Conservation (phyloP, 148 eudicot genomes). For the Mesembryanthemum crystallinum region DNA sequence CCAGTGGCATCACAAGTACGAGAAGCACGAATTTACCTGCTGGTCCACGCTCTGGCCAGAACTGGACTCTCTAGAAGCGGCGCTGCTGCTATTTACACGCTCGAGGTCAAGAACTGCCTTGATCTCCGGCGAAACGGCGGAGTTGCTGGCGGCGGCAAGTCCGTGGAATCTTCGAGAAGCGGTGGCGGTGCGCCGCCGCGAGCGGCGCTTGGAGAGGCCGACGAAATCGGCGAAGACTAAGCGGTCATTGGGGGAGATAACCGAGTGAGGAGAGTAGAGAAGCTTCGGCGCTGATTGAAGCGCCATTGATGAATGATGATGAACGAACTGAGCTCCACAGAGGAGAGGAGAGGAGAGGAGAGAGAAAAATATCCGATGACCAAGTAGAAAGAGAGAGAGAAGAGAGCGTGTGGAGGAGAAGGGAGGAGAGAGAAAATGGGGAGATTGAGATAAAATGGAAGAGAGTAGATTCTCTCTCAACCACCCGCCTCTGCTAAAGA, state of each 20-base stretch:
- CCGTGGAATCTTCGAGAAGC: constrained; percentile 8
- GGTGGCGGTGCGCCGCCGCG: constrained; percentile 31
- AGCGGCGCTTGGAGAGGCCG: constrained; percentile 43
- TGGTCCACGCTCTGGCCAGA: constrained; percentile 27
- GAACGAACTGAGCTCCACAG: no score
- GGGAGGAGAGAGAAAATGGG: constrained; percentile 16
- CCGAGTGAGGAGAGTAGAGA: constrained; percentile 30
- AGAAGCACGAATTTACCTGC: constrained; percentile 25
- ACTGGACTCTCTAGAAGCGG: constrained; percentile 15
- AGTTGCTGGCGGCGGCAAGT: constrained; percentile 1
- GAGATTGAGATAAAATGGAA: not conserved
- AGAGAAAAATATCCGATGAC: not conserved
- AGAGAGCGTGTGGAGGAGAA: constrained; percentile 16
- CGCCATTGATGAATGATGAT: constrained; percentile 52
- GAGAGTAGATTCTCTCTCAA: not conserved
- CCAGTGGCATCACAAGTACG: not conserved
- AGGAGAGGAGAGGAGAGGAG: not conserved
- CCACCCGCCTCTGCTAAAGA: not conserved
- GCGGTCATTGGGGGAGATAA: constrained; percentile 32
- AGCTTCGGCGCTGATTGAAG: constrained; percentile 47
- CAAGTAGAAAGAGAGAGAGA: not conserved
- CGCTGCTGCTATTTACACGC: constrained; percentile 20
- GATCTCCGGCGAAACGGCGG: constrained; percentile 25
- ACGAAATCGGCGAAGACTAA: constrained; percentile 56
- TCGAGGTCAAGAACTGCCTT: constrained; percentile 59